Conservation (phyloP, 768 basidiomycete genomes). For the Boletus vermiculosoides region DNA sequence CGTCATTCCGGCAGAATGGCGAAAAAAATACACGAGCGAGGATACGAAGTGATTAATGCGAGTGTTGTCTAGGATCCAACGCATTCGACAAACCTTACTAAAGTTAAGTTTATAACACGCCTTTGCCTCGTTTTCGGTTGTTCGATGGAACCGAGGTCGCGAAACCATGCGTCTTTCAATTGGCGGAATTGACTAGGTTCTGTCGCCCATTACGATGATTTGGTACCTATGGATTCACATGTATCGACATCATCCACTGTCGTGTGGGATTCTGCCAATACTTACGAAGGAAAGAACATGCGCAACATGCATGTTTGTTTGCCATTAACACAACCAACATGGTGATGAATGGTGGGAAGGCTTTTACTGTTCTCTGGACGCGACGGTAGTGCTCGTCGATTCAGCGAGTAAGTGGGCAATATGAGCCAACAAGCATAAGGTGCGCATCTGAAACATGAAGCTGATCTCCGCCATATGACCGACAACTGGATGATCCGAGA, state of each 20-base stretch:
- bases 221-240: neutral
- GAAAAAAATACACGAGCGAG: neutral
- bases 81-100: neutral
- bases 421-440: neutral
- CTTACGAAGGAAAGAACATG: neutral
- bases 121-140: constrained; percentile 26
- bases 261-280: too few relatives aligned
- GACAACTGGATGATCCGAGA: neutral
- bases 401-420: neutral
- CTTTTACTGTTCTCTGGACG: neutral
- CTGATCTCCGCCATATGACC: constrained; percentile 3
- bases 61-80: neutral
- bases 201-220: neutral
- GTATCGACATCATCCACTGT: neutral
- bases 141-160: constrained; percentile 15
- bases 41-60: constrained; percentile 5
- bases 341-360: neutral
- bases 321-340: neutral
- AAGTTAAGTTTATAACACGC: constrained; percentile 24
- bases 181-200: constrained; percentile 3
- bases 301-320: neutral
- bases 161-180: neutral
- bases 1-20: neutral
- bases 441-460: neutral
- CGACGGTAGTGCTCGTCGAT: neutral